Evolutionary conservation across 345 rosid species (phyloP).

Genomic region (Erodium maritimum): DNA sequence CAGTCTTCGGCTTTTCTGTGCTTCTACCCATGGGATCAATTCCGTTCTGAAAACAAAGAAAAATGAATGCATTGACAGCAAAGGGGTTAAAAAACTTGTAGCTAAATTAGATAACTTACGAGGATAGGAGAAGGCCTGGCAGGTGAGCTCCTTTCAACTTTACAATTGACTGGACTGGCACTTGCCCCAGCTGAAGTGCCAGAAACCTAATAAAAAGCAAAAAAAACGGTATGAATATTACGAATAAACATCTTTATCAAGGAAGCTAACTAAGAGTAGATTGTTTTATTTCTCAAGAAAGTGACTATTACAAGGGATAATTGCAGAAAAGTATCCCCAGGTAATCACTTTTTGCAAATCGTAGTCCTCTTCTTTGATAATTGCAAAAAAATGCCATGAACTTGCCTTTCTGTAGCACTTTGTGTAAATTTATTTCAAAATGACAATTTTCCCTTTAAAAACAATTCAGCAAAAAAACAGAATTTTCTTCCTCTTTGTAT

Average conservation of each 20-base stretch:
- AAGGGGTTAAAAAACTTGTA: too few relatives aligned
- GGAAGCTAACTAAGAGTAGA: slow-evolving; percentile 5
- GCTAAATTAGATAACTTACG: slow-evolving; percentile 21
- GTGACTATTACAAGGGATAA: not conserved
- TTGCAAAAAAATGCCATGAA: too few relatives aligned
- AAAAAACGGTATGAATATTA: slow-evolving; percentile 4
- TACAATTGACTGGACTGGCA: slow-evolving; percentile 48
- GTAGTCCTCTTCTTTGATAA: too few relatives aligned
- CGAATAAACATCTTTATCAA: slow-evolving; percentile 6
- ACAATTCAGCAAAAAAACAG: too few relatives aligned
- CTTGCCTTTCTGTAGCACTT: too few relatives aligned
- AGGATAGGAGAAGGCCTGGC: slow-evolving; percentile 51
- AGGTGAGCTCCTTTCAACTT: slow-evolving; percentile 82
- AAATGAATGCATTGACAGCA: not conserved
- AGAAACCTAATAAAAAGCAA: slow-evolving; percentile 38
- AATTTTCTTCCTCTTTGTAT: too few relatives aligned
- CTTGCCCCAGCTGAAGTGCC: slow-evolving; percentile 38
- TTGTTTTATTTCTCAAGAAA: not conserved
- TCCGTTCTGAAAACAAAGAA: slow-evolving; percentile 48
- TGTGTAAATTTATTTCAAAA: too few relatives aligned
- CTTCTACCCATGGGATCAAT: slow-evolving; percentile 67
- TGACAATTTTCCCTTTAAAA: too few relatives aligned
- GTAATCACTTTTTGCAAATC: too few relatives aligned
- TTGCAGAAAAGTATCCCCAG: too few relatives aligned
- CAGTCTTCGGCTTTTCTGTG: slow-evolving; percentile 61